Percentiles rank a stretch among this genome's conserved stretches.
Evolutionary conservation across 139 green algal genomes (phyloP).

Genomic region (Ettlia oleoabundans): DNA sequence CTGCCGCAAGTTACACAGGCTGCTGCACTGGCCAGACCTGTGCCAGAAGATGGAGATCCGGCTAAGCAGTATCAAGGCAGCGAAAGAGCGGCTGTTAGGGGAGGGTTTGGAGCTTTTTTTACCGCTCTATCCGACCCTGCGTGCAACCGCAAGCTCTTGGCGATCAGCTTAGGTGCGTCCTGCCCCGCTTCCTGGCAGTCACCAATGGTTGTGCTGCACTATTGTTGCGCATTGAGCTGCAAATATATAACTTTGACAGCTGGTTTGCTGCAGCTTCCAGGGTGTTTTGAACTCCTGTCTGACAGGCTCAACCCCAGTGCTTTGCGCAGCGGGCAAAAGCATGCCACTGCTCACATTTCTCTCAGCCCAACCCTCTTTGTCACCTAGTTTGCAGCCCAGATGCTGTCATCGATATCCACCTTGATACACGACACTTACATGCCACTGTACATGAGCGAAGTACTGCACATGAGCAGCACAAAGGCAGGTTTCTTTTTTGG

Average conservation of each 20-base stretch:
- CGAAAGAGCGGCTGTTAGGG: too few relatives aligned
- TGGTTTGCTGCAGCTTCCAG: not conserved
- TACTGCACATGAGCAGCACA: slow-evolving; percentile 74
- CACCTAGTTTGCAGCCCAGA: slow-evolving; percentile 51
- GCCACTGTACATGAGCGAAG: slow-evolving; percentile 86
- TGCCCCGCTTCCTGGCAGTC: not conserved
- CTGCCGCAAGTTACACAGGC: too few relatives aligned
- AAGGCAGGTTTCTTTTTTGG: too few relatives aligned
- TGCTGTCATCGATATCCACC: slow-evolving; percentile 84
- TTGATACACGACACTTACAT: slow-evolving; percentile 92
- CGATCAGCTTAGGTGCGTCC: slow-evolving; percentile 49
- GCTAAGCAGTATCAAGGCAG: too few relatives aligned
- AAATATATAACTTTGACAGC: too few relatives aligned
- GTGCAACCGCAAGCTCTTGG: slow-evolving; percentile 73
- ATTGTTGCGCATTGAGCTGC: not conserved
- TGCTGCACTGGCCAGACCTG: too few relatives aligned
- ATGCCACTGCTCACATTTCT: not conserved
- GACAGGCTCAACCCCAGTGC: too few relatives aligned
- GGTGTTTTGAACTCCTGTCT: not conserved
- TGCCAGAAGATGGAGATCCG: too few relatives aligned
- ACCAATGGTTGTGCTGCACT: not conserved
- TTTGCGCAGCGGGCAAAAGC: too few relatives aligned
- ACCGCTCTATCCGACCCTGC: too few relatives aligned
- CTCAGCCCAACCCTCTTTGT: not conserved
- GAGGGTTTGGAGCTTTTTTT: too few relatives aligned